These are phyloP conservation scores for Calonectria honghensis DNA, from an alignment of 2,329 filamentous ascomycete species.

Conservation along the genomic window DNA sequence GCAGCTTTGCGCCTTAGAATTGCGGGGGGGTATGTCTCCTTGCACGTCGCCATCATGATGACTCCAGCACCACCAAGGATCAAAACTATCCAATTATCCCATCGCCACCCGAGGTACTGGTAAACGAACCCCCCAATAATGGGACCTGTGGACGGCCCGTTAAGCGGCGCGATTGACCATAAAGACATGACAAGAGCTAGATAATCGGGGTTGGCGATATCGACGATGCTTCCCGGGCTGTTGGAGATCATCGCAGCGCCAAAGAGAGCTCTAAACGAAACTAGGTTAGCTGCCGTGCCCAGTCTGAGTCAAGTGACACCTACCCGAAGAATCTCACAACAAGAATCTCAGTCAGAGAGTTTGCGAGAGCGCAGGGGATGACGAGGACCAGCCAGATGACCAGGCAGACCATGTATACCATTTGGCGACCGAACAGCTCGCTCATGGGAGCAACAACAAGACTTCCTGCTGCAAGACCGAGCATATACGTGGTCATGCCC, in stretches of 20 bases:
- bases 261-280: slow-evolving; percentile 65
- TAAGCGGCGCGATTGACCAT: slow-evolving; percentile 89
- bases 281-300: neutral
- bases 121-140: slow-evolving; percentile 83
- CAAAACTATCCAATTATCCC: slow-evolving; percentile 88
- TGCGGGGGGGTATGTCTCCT: slow-evolving; percentile 85
- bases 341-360: slow-evolving; percentile 81
- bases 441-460: slow-evolving; percentile 84
- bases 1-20: slow-evolving; percentile 81
- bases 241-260: slow-evolving; percentile 88
- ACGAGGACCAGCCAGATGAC: slow-evolving; percentile 80
- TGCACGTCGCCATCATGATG: slow-evolving; percentile 74
- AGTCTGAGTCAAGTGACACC: slow-evolving; percentile 47
- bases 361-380: slow-evolving; percentile 82
- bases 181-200: slow-evolving; percentile 89
- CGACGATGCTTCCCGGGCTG: slow-evolving; percentile 86
- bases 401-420: slow-evolving; percentile 82
- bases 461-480: slow-evolving; percentile 83
- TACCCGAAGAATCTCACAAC: slow-evolving; percentile 83
- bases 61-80: slow-evolving; percentile 81
- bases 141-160: slow-evolving; percentile 73
- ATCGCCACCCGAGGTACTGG: slow-evolving; percentile 88
- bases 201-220: slow-evolving; percentile 87
- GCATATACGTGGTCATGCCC: slow-evolving; percentile 85
- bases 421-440: slow-evolving; percentile 80